Percentiles rank a stretch among this genome's conserved stretches.
Conservation (phyloP, 1,284 basidiomycete genomes). For the Earliella scabrosa region DNA sequence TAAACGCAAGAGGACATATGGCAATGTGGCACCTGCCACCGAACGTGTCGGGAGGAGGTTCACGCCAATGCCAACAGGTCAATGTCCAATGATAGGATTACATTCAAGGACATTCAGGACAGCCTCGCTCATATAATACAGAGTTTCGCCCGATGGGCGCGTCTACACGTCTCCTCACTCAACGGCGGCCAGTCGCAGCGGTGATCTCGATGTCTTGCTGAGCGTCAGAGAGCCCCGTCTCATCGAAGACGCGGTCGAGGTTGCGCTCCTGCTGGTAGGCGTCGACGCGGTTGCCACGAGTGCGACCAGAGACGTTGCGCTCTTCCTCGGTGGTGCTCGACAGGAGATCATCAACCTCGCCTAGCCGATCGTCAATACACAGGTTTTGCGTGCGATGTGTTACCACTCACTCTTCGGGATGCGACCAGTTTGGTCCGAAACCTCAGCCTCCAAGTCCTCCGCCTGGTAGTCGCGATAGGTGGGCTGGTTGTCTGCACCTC, state of each 20-base stretch:
- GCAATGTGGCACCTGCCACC: too few species aligned
- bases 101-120: too few species aligned
- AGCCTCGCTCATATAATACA: too few species aligned
- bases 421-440: slow-evolving; percentile 26
- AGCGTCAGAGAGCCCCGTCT: slow-evolving; percentile 22
- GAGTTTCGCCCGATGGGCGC: too few species aligned
- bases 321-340: slow-evolving; percentile 27
- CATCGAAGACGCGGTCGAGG: slow-evolving; percentile 25
- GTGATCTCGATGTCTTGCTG: slow-evolving; percentile 29
- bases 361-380: slow-evolving; percentile 11
- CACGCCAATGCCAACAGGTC: too few species aligned
- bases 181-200: slow-evolving; percentile 19
- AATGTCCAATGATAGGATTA: too few species aligned
- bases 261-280: slow-evolving; percentile 35
- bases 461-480: slow-evolving; percentile 22
- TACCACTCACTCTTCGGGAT: slow-evolving; percentile 27
- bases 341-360: slow-evolving; percentile 31
- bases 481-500: slow-evolving; percentile 31
- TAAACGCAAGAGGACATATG: too few species aligned
- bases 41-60: too few species aligned
- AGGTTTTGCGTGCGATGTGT: background rate
- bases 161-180: background rate
- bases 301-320: slow-evolving; percentile 24
- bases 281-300: slow-evolving; percentile 31
- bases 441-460: slow-evolving; percentile 29